Evolutionary conservation across 2,329 filamentous ascomycete genomes (phyloP).

Genomic region (Xylariaceae sp.): DNA sequence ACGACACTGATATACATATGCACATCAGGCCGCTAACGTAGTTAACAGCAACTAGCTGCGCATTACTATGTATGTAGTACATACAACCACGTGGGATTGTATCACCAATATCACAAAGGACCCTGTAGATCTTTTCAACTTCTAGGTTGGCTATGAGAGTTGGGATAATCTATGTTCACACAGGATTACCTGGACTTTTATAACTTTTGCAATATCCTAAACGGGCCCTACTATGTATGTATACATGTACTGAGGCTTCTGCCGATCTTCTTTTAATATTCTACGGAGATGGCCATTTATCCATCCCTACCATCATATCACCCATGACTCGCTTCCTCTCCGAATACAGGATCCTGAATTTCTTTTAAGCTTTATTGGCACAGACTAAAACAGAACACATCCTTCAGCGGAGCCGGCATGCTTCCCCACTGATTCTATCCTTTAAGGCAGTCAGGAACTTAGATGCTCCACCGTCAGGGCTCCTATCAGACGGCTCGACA

Average conservation of each 20-base stretch:
- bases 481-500: background rate
- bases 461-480: background rate
- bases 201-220: background rate
- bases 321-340: background rate
- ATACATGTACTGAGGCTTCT: background rate
- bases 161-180: background rate
- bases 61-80: too few species aligned
- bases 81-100: background rate
- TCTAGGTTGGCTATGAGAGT: background rate
- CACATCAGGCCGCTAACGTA: background rate
- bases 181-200: too few species aligned
- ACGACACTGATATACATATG: background rate
- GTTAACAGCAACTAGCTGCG: background rate
- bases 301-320: background rate
- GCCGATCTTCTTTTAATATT: background rate
- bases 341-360: background rate
- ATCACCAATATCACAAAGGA: background rate
- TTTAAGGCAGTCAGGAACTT: background rate
- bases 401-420: constrained; percentile 22
- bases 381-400: background rate
- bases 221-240: too few species aligned
- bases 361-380: background rate
- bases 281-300: background rate
- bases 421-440: constrained; percentile 19
- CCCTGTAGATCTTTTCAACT: background rate